phyloP scores from a whole-genome alignment of 1,284 basidiomycete species.

The Melanopsichium pennsylvanicum region DNA sequence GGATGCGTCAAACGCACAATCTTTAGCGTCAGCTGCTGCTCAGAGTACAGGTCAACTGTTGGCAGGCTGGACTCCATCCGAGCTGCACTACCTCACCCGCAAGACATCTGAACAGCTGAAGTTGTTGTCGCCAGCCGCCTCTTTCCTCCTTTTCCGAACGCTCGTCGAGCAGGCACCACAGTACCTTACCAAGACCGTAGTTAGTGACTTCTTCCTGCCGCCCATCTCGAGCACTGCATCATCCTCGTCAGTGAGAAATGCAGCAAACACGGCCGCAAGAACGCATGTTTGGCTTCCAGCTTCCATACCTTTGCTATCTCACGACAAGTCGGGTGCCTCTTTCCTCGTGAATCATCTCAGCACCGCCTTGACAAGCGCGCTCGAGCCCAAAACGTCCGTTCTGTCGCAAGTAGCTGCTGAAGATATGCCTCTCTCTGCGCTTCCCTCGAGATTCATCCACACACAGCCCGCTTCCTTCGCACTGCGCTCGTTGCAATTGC shows the following conservation, averaged over 20 bases:
- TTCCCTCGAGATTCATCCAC: slow-evolving; percentile 2
- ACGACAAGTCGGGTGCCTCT: slow-evolving; percentile 26
- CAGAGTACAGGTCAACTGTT: slow-evolving; percentile 8
- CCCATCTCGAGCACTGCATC: slow-evolving; percentile 10
- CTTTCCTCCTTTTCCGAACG: slow-evolving; percentile 22
- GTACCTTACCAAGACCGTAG: slow-evolving; percentile 19
- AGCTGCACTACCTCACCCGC: slow-evolving; percentile 34
- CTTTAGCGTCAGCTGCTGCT: neutral
- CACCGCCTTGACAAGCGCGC: slow-evolving; percentile 3
- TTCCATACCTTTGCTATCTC: slow-evolving; percentile 29
- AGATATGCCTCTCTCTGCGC: slow-evolving; percentile 14
- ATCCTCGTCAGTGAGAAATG: neutral
- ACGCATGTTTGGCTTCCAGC: slow-evolving; percentile 36
- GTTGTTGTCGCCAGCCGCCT: slow-evolving; percentile 21
- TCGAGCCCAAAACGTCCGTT: neutral
- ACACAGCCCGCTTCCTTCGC: slow-evolving; percentile 20
- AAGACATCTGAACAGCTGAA: slow-evolving; percentile 35
- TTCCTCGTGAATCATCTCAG: slow-evolving; percentile 24
- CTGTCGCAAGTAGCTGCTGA: neutral
- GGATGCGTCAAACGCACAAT: neutral
- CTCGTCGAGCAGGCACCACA: slow-evolving; percentile 20
- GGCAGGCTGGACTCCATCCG: slow-evolving; percentile 29
- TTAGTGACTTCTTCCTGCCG: slow-evolving; percentile 35
- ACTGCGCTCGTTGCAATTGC: slow-evolving; percentile 31
- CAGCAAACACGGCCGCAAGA: slow-evolving; percentile 5